Base-by-base conservation (phyloP, 1,284 basidiomycete genomes). In the Naganishia albida region DNA sequence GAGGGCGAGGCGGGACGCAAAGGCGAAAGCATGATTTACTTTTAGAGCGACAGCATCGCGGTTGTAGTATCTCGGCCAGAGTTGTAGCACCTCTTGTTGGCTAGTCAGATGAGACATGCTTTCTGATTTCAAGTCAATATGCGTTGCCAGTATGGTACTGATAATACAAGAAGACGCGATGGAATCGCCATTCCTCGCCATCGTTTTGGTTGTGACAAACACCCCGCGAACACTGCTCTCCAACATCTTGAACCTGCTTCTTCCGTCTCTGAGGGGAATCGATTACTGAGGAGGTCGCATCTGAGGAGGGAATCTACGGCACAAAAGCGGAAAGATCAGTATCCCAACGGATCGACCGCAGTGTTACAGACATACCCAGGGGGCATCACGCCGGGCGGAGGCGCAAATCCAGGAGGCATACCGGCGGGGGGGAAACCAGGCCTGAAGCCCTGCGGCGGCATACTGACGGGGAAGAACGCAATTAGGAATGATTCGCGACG, bases 391-490 rank as follows among this genome's bases (percentile, higher is more conserved):
- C 87, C 89, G 68, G 89, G 88, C 48, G 82, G 80, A 77, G 82
- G 83, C n/a, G 81, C 81, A 80, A 84, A 82, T 43, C 82, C 82
- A 15, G 83, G 82, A 65, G 75, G 73, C 46, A 76, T 77, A 44
- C 78, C 77, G 48, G 71, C 68, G 18, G 70, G 70, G 13, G 69
- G 67, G 49, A 65, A 68, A 60, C 73, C 75, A 23, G 89, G 89
- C 66, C 88, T 83, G 84, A 92, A 91, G 65, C 89, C 89, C 25
- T 60, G 56, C 67, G 89, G 89, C 51, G 89, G 88, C 68, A 77
- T 77, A 63, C 77, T 75, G 56, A 30, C 38, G 46, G 48, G 34
- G 1, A 55, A 30, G 42, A 20, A 2, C 6, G 49, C 20, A 50
- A 23, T 20, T 44, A n/a, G 51, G 26, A 34, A 53, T 6, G n/a